A percentile compares a stretch with the other conserved stretches of the same genome.
Evolutionary conservation across 1,284 basidiomycete genomes (phyloP).

Genomic region (Cryptococcus sp.): DNA sequence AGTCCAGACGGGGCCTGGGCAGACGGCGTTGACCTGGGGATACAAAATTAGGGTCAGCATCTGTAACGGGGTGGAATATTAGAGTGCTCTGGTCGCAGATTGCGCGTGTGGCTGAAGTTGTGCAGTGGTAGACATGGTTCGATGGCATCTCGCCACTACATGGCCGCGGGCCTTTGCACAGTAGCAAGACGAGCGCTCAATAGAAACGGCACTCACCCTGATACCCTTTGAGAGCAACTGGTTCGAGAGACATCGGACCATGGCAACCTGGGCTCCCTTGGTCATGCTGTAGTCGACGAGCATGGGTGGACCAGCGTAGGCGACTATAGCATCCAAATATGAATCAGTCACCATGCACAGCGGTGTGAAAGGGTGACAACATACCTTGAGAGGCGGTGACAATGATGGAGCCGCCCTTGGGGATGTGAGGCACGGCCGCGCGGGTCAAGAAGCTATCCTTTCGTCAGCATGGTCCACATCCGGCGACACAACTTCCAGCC

Average conservation of each 20-base stretch:
- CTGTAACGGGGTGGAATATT: no score
- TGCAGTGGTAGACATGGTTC: no score
- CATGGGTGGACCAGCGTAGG: constrained; percentile 46
- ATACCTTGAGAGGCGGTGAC: constrained; percentile 47
- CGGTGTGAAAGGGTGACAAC: constrained; percentile 3
- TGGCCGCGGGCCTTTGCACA: no score
- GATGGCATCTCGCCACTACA: neutral
- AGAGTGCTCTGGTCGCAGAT: no score
- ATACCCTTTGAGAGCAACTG: constrained; percentile 62
- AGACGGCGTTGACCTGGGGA: constrained; percentile 29
- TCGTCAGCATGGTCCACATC: no score
- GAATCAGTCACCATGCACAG: neutral
- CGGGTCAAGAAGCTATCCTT: constrained; percentile 39
- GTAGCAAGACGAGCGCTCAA: neutral
- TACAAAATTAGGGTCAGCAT: neutral
- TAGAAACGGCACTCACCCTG: constrained; percentile 18
- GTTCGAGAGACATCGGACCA: constrained; percentile 61
- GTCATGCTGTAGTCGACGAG: constrained; percentile 63
- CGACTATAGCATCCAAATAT: constrained; percentile 24
- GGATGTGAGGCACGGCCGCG: constrained; percentile 51
- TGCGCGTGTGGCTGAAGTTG: no score
- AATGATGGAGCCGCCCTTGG: constrained; percentile 50
- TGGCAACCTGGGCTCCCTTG: constrained; percentile 62
- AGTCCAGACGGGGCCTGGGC: constrained; percentile 40
- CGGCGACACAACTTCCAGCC: neutral